Evolutionary conservation across 2,329 filamentous ascomycete genomes (phyloP), one percentile per base, ranked within the genome.

Genomic region (Neocucurbitaria cava): DNA sequence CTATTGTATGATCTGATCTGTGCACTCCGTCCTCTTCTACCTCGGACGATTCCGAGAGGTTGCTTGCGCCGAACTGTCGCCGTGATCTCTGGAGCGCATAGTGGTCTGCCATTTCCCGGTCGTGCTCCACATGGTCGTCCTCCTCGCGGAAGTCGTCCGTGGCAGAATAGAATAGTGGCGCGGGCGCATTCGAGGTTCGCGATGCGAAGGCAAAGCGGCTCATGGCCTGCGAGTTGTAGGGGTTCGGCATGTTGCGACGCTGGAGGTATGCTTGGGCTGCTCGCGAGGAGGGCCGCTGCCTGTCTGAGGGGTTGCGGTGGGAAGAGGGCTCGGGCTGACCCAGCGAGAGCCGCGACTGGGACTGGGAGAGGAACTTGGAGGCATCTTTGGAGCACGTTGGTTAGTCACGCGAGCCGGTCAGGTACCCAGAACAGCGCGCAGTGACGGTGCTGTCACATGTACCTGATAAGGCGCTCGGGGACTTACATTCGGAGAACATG

Each of bases 321-420:
- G 80, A 70, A 76, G 80, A 62, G 76, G 76, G 69, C 64, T 82
- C 76, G 62, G 62, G 73, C 63, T 79, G 85, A 77, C 73, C 89
- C 85, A 78, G 92, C 64, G 89, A 91, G 69, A 98, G 82, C 60
- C 92, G 89, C 58, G 93, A 96, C 82, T 96, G 93, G 62, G 92
- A 97, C 85, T 98, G 95, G 64, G 93, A 97, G 85, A 99, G 87
- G 76, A 99, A 99, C 67, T 89, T 89, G 65, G 94, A 98, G 70
- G 95, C 95, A 88, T 98, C 95, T 97, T 71, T 49, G 61, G 59
- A 59, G 59, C 63, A 62, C 53, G 64, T 56, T 66, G 54, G 76
- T 79, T 62, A 78, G 74, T 79, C 77, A 79, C 77, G 74, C 76
- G 76, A 74, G 70, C 64, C 52, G 20, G 38, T 36, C 54, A 48